A percentile compares a stretch with the other conserved stretches of the same genome.
Evolutionary conservation across 805 yeast genomes (phyloP).

Genomic region (Kluyveromyces aestuarii): DNA sequence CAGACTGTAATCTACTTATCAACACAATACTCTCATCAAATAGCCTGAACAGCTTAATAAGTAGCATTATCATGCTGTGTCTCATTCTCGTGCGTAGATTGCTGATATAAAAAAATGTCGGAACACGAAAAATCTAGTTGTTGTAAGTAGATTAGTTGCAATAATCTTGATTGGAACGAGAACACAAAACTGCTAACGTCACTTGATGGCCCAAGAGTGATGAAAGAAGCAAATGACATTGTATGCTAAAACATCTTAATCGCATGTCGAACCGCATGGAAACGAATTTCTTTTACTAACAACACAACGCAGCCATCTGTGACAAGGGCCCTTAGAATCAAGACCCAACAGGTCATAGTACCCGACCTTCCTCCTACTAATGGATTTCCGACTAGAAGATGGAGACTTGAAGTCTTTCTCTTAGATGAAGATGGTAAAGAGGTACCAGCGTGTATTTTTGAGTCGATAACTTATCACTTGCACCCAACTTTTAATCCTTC

Average conservation of each 20-base stretch:
- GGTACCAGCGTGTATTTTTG: constrained; percentile 72
- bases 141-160: too few species aligned
- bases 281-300: neutral
- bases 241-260: neutral
- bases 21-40: neutral
- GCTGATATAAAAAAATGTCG: neutral
- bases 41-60: too few species aligned
- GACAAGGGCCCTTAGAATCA: constrained; percentile 73
- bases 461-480: constrained; percentile 76
- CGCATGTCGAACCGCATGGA: neutral
- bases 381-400: constrained; percentile 82
- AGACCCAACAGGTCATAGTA: constrained; percentile 73
- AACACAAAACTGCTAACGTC: too few species aligned
- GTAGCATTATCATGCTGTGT: too few species aligned
- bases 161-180: too few species aligned
- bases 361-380: constrained; percentile 71
- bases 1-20: neutral
- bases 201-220: neutral
- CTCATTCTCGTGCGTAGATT: too few species aligned
- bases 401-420: constrained; percentile 70
- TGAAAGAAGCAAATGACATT: neutral
- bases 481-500: constrained; percentile 93
- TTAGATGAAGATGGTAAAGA: constrained; percentile 72
- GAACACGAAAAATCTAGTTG: neutral
- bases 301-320: constrained; percentile 28